Conservation (phyloP, 768 basidiomycete genomes). For the Crucibulum laeve region DNA sequence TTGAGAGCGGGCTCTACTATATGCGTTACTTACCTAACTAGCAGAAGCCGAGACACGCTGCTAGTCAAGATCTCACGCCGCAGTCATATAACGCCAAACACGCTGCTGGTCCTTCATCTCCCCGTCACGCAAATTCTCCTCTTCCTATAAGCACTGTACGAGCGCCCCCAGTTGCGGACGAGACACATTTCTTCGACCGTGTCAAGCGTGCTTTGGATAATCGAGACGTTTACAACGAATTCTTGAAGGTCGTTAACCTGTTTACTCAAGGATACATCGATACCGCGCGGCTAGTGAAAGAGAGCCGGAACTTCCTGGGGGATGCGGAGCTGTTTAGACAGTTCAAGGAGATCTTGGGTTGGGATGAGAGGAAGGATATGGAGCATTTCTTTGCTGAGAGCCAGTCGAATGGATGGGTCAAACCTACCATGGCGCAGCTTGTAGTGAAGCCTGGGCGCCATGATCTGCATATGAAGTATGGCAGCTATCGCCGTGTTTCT, state of each 20-base stretch:
- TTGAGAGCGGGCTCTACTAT: conserved; percentile 12
- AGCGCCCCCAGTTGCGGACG: conserved; percentile 26
- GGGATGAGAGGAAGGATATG: conserved; percentile 71
- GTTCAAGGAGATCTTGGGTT: conserved; percentile 84
- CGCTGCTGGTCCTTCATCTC: conserved; percentile 26
- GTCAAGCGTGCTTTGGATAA: conserved; percentile 72
- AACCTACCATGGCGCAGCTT: conserved; percentile 39
- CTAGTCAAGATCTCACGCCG: conserved; percentile 33
- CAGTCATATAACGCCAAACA: conserved; percentile 31
- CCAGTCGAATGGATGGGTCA: conserved; percentile 45
- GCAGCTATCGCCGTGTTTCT: conserved; percentile 88
- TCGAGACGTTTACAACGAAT: conserved; percentile 86
- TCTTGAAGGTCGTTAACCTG: conserved; percentile 90
- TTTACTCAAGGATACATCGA: conserved; percentile 96
- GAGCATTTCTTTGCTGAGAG: conserved; percentile 47
- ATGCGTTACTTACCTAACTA: conserved; percentile 7
- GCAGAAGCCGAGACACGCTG: conserved; percentile 34
- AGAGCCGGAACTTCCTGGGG: conserved; percentile 70
- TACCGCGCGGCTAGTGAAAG: conserved; percentile 74
- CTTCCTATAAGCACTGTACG: conserved; percentile 21
- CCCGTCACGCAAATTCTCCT: conserved; percentile 23
- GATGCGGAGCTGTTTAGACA: conserved; percentile 77
- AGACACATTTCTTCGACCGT: conserved; percentile 88
- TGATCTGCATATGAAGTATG: conserved; percentile 70
- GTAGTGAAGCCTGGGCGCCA: conserved; percentile 49